Evolutionary conservation across 2,329 filamentous ascomycete genomes (phyloP).

Genomic region (Diaporthe citriasiana): DNA sequence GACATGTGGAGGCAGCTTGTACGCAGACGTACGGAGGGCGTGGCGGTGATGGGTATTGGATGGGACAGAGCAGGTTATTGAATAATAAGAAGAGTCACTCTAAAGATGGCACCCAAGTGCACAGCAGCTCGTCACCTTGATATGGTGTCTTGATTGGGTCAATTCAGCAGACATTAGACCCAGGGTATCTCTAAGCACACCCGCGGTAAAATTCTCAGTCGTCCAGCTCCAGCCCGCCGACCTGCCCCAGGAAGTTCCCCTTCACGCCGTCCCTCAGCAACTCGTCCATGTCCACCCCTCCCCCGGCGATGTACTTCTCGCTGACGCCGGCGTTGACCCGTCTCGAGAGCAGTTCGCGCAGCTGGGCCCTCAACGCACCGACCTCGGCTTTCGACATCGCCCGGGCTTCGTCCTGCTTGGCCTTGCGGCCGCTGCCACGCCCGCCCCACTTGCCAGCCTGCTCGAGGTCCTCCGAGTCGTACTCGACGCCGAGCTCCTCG

Average conservation of each 20-base stretch:
- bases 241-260: slow-evolving; percentile 75
- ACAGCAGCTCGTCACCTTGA: neutral
- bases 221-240: slow-evolving; percentile 58
- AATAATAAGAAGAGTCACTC: neutral
- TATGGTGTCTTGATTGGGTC: neutral
- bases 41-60: too few species aligned
- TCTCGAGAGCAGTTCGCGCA: slow-evolving; percentile 78
- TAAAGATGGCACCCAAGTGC: accelerated
- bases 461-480: slow-evolving; percentile 89
- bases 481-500: slow-evolving; percentile 93
- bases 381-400: slow-evolving; percentile 81
- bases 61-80: neutral
- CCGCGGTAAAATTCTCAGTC: slow-evolving; percentile 37
- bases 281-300: slow-evolving; percentile 84
- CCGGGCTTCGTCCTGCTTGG: slow-evolving; percentile 80
- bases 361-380: slow-evolving; percentile 76
- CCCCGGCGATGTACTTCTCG: slow-evolving; percentile 86
- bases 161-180: neutral
- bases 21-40: too few species aligned
- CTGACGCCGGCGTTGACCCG: slow-evolving; percentile 90
- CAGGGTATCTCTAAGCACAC: slow-evolving; percentile 15
- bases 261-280: slow-evolving; percentile 72
- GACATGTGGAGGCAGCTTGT: neutral
- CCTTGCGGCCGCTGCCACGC: slow-evolving; percentile 79
- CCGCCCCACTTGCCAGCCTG: slow-evolving; percentile 73